Conservation (phyloP, 2,329 filamentous ascomycete genomes). For the Alternaria brassicicola region DNA sequence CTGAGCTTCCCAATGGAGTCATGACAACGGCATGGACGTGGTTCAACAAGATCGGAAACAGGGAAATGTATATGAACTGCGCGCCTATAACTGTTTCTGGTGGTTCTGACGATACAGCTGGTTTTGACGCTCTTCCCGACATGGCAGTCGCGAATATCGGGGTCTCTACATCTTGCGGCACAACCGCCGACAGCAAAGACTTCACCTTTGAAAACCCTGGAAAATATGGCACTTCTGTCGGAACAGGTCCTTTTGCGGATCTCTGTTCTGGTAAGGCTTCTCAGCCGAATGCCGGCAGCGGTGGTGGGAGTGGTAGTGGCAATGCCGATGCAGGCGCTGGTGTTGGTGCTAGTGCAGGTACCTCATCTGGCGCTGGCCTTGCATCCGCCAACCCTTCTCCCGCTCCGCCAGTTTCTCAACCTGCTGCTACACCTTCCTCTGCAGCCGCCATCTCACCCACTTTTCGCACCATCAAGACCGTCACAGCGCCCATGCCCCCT, state of each 20-base stretch:
- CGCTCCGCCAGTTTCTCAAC: conserved; percentile 4
- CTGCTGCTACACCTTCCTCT: neutral
- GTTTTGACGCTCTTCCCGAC: conserved; percentile 66
- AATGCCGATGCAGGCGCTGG: neutral
- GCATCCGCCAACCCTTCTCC: conserved; percentile 7
- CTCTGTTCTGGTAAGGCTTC: conserved; percentile 32
- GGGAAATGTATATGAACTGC: conserved; percentile 98
- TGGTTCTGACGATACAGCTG: conserved; percentile 56
- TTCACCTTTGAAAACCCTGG: conserved; percentile 70
- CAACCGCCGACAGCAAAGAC: conserved; percentile 54
- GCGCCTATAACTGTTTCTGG: conserved; percentile 70
- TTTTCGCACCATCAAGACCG: conserved; percentile 30
- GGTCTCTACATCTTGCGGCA: conserved; percentile 51
- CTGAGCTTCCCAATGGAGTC: conserved; percentile 73
- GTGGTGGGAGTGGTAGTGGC: conserved; percentile 1
- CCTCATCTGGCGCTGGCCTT: neutral
- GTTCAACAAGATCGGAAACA: conserved; percentile 88
- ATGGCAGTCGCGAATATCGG: conserved; percentile 75
- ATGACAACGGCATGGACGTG: conserved; percentile 86
- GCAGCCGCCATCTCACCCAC: conserved; percentile 18
- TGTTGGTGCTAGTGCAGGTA: conserved; percentile 4
- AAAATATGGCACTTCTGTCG: conserved; percentile 51
- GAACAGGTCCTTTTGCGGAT: conserved; percentile 29
- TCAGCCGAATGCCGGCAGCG: neutral
- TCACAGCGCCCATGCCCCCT: conserved; percentile 26